Conservation (phyloP, 2,329 filamentous ascomycete genomes). For the Diaporthe sp. region DNA sequence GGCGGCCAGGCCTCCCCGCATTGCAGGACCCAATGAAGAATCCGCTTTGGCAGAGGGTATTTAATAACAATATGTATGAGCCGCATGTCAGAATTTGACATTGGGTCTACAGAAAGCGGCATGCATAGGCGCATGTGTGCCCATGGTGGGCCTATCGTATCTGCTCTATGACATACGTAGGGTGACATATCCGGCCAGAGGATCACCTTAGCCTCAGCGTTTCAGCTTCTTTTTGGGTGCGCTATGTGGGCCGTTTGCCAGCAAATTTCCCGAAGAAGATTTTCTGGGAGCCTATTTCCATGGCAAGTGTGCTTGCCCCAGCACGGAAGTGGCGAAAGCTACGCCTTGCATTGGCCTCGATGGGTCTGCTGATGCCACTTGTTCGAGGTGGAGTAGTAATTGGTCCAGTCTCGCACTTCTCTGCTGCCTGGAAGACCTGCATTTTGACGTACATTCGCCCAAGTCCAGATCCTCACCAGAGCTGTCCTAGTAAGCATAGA, state of each 20-base stretch:
- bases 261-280: not conserved
- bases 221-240: not conserved
- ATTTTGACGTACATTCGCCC: not conserved
- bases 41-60: not conserved
- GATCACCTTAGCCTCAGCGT: not conserved
- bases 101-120: not conserved
- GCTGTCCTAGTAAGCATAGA: not conserved
- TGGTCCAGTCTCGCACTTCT: not conserved
- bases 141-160: not conserved
- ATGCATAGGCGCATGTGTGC: not conserved
- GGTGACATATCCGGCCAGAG: not conserved
- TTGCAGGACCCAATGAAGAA: not conserved
- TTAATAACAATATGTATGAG: constrained; percentile 1
- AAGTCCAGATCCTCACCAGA: not conserved
- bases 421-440: constrained; percentile 2
- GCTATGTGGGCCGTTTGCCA: not conserved
- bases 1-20: constrained; percentile 10
- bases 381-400: not conserved
- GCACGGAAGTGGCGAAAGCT: not conserved
- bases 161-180: not conserved
- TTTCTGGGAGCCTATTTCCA: not conserved
- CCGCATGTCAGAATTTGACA: constrained; percentile 3
- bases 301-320: not conserved
- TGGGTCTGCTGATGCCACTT: not conserved
- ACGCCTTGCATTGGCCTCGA: not conserved